phyloP scores from a whole-genome alignment of 768 basidiomycete genomes.

The Sporobolomyces phaffii region DNA sequence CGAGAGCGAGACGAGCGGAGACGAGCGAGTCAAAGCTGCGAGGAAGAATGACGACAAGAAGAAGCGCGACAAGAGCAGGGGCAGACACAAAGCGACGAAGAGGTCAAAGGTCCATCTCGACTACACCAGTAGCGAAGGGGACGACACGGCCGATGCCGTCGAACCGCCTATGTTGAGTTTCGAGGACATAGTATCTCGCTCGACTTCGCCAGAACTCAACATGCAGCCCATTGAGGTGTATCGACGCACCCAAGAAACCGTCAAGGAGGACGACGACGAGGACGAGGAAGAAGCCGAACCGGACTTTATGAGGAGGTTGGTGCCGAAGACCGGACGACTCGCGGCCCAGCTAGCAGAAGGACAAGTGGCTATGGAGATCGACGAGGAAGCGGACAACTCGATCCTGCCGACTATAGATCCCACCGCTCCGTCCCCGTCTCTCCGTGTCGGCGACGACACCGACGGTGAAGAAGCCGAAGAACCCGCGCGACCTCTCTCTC shows the following conservation, averaged over 20 bases:
- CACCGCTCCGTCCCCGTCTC: too few relatives aligned
- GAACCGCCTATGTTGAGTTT: not conserved
- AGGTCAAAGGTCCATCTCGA: not conserved
- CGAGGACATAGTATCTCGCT: slow-evolving; percentile 19
- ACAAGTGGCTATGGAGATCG: slow-evolving; percentile 1
- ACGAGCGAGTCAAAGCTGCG: not conserved
- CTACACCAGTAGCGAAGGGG: slow-evolving; percentile 39
- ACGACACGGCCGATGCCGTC: slow-evolving; percentile 4
- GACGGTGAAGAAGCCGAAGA: slow-evolving; percentile 1
- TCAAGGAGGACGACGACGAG: not conserved
- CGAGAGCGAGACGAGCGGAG: slow-evolving; percentile 4
- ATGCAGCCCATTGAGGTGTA: slow-evolving; percentile 1
- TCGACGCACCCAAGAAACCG: not conserved
- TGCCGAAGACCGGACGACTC: not conserved
- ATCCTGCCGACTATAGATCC: not conserved
- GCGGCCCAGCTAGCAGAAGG: not conserved
- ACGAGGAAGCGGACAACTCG: not conserved
- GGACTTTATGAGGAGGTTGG: not conserved
- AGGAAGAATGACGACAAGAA: slow-evolving; percentile 1
- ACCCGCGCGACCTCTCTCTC: not conserved
- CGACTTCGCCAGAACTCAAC: slow-evolving; percentile 17
- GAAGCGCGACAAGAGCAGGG: not conserved
- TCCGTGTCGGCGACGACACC: not conserved
- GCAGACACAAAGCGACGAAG: not conserved
- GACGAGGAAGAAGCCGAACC: not conserved